These are phyloP conservation scores for Sugiyamaella valdiviana DNA, from an alignment of 805 yeast species.

Conservation along the genomic window DNA sequence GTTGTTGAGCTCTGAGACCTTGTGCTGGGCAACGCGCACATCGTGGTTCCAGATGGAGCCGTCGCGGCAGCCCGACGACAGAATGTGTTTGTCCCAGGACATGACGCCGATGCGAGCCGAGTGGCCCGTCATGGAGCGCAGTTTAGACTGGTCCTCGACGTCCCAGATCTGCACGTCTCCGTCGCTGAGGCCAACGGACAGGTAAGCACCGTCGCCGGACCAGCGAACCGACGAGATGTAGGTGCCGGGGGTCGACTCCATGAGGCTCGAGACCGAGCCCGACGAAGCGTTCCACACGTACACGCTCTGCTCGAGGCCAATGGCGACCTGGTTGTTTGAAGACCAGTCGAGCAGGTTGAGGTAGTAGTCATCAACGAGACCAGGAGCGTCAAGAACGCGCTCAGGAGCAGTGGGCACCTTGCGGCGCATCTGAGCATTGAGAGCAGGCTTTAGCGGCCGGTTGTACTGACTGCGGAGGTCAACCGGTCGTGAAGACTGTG, in stretches of 20 bases:
- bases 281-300: conserved; percentile 89
- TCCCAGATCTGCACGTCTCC: conserved; percentile 94
- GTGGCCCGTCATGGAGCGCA: conserved; percentile 72
- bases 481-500: conserved; percentile 42
- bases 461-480: conserved; percentile 33
- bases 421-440: conserved; percentile 36
- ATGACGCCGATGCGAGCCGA: conserved; percentile 76
- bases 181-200: conserved; percentile 76
- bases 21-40: conserved; percentile 76
- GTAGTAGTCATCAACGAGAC: conserved; percentile 87
- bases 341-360: conserved; percentile 87
- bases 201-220: conserved; percentile 85
- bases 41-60: conserved; percentile 86
- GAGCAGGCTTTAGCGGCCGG: conserved; percentile 31
- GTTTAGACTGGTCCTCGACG: conserved; percentile 62
- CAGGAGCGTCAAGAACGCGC: conserved; percentile 93
- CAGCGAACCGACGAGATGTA: conserved; percentile 70
- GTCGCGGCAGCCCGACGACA: conserved; percentile 81
- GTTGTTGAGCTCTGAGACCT: conserved; percentile 50
- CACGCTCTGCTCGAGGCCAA: conserved; percentile 76
- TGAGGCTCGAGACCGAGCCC: conserved; percentile 66
- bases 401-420: conserved; percentile 84
- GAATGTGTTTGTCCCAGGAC: conserved; percentile 74
- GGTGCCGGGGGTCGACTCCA: conserved; percentile 42
- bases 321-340: conserved; percentile 68